Evolutionary conservation across 306 rosid species (phyloP).

Genomic region (Vigna reflexopilosa): DNA sequence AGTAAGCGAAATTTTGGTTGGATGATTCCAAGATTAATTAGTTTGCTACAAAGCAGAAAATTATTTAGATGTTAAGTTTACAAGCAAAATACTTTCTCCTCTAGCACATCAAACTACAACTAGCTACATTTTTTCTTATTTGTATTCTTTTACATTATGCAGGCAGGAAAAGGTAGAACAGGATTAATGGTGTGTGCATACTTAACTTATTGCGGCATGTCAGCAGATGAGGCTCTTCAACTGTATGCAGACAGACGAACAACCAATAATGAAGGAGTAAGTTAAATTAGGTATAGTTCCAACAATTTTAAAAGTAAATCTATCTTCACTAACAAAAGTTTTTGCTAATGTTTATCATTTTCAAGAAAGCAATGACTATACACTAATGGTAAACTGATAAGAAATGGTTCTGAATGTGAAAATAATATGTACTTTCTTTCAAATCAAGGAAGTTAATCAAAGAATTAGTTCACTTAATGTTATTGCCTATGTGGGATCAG

Average conservation of each 20-base stretch:
- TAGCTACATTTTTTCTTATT: constrained; percentile 20
- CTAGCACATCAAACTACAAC: constrained; percentile 7
- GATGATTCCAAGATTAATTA: constrained; percentile 8
- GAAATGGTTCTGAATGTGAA: neutral
- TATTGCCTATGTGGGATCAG: constrained; percentile 52
- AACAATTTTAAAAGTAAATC: constrained; percentile 46
- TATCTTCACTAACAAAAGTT: constrained; percentile 32
- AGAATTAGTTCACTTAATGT: constrained; percentile 6
- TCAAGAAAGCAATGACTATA: neutral
- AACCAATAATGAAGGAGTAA: constrained; percentile 97
- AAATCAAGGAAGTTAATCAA: neutral
- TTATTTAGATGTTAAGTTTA: neutral
- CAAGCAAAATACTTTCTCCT: neutral
- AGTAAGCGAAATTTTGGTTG: neutral
- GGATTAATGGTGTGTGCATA: constrained; percentile 91
- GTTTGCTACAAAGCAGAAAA: constrained; percentile 19
- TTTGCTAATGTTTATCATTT: neutral
- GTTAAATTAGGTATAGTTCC: constrained; percentile 68
- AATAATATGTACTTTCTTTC: neutral
- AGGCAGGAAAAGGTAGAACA: constrained; percentile 99
- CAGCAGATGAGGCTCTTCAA: constrained; percentile 85
- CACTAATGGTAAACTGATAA: constrained; percentile 13
- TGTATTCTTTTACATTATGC: constrained; percentile 46
- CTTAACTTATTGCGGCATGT: constrained; percentile 84
- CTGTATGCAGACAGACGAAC: constrained; percentile 89